Conservation (phyloP, 2,329 filamentous ascomycete species). For the Fusarium pininemorale region DNA sequence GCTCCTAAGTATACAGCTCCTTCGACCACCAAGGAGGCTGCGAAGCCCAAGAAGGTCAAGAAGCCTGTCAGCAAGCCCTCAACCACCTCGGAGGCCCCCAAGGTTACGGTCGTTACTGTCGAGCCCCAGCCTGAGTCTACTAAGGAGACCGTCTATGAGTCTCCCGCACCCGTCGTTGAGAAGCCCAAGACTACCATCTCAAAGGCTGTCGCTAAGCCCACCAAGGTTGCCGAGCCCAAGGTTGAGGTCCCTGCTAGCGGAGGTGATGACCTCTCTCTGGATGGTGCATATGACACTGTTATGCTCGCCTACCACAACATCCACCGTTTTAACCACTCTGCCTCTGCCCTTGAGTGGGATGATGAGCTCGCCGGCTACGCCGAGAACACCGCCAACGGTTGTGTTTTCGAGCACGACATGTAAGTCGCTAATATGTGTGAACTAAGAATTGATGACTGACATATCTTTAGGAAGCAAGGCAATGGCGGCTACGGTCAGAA, state of each 20-base stretch:
- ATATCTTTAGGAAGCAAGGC: conserved; percentile 58
- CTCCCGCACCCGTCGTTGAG: conserved; percentile 18
- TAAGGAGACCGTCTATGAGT: conserved; percentile 1
- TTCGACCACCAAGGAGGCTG: conserved; percentile 14
- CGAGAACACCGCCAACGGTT: conserved; percentile 68
- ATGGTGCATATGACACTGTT: conserved; percentile 47
- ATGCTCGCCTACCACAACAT: conserved; percentile 82
- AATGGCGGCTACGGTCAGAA: conserved; percentile 87
- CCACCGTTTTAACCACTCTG: conserved; percentile 85
- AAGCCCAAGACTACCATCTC: conserved; percentile 20
- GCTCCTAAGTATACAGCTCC: neutral
- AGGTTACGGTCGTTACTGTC: conserved; percentile 20
- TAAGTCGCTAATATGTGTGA: conserved; percentile 55
- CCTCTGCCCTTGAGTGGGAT: conserved; percentile 72
- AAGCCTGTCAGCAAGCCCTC: conserved; percentile 23
- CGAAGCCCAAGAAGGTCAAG: conserved; percentile 10
- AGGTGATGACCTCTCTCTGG: conserved; percentile 15
- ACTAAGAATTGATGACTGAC: conserved; percentile 44
- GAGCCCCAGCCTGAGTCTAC: conserved; percentile 8
- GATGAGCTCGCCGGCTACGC: conserved; percentile 71
- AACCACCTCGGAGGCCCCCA: conserved; percentile 16
- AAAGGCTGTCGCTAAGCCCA: conserved; percentile 18
- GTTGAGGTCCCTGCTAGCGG: conserved; percentile 4
- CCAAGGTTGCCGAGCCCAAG: conserved; percentile 16
- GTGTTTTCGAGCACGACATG: conserved; percentile 80